A percentile compares a stretch with the other conserved stretches of the same genome.
Evolutionary conservation across 345 rosid species (phyloP).

Genomic region (Passiflora organensis): DNA sequence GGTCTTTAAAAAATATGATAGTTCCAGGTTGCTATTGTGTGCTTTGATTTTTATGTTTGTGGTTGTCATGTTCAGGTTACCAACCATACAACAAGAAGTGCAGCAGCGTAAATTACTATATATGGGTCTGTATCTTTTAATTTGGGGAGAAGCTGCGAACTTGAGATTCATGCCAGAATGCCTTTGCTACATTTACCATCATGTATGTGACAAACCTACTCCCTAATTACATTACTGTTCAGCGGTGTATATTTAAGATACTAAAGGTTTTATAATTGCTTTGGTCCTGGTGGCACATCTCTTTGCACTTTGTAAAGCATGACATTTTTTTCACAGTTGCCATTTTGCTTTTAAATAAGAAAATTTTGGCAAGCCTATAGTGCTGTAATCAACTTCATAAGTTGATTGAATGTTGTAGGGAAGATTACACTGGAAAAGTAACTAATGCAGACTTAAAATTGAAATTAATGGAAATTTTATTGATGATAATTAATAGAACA

Average conservation of each 20-base stretch:
- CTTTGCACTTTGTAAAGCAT: not conserved
- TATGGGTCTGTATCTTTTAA: slow-evolving; percentile 93
- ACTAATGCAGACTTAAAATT: not conserved
- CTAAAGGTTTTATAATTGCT: no score
- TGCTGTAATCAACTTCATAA: not conserved
- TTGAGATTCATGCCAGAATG: slow-evolving; percentile 99
- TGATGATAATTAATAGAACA: no score
- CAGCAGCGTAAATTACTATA: slow-evolving; percentile 93
- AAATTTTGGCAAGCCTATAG: not conserved
- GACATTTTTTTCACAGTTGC: no score
- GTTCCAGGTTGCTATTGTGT: not conserved
- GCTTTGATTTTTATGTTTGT: slow-evolving; percentile 3
- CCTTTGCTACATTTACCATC: slow-evolving; percentile 96
- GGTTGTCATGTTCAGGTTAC: slow-evolving; percentile 56
- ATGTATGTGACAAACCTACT: slow-evolving; percentile 65
- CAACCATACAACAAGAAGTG: slow-evolving; percentile 99
- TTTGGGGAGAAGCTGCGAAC: slow-evolving; percentile 99
- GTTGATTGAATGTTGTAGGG: not conserved
- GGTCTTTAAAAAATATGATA: not conserved
- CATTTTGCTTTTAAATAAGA: no score
- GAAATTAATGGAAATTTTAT: no score
- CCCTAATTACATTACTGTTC: no score
- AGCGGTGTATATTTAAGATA: no score
- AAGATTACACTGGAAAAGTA: no score
- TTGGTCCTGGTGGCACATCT: not conserved